Evolutionary conservation across 768 basidiomycete species (phyloP), one percentile per base, ranked within the genome.

Genomic region (Collybia sp.): DNA sequence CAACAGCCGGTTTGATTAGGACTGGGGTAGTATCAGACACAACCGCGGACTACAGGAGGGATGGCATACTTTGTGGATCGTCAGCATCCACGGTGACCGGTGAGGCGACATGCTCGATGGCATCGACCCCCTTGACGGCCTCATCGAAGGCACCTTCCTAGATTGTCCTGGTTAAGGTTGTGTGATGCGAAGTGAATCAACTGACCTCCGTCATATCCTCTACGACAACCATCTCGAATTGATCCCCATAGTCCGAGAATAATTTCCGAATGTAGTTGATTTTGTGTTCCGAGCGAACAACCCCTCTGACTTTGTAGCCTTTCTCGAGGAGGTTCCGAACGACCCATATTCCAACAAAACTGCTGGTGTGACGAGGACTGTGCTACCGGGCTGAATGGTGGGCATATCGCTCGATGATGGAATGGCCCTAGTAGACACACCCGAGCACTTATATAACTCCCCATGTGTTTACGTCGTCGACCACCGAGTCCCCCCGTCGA

Each of bases 61-160:
- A 37, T 20, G 12, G 44, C 42, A 18, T 53, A 66, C 66, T 63
- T 48, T 64, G 48, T 3, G 75, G 75, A 35, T 80, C 72, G 16
- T 68, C 64, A 1, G 66, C 70, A 1, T 72, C 63, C 19, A 68
- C 50, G 44, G 73, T 65, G 55, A 81, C 72, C 1, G 86, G 85
- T 1, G 85, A 86, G 0, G 85, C 85, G 3, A 72, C 79, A 55
- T 88, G 88, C 32, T 68, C 73, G 42, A 93, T 77, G 0, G 76
- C 89, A 48, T 88, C 82, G 6, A 91, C 80, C 1, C 75, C 87
- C 59, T 82, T 77, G 48, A 91, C 84, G 0, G 82, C 88, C 43
- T 88, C 80, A 58, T 92, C 87, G 51, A 90, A 93, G 1, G 83
- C 85, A 6, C 77, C 79, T 2, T 73, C 74, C 80, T 82, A 25